phyloP scores from a whole-genome alignment of 83 land plant genomes.

The Thuja plicata region DNA sequence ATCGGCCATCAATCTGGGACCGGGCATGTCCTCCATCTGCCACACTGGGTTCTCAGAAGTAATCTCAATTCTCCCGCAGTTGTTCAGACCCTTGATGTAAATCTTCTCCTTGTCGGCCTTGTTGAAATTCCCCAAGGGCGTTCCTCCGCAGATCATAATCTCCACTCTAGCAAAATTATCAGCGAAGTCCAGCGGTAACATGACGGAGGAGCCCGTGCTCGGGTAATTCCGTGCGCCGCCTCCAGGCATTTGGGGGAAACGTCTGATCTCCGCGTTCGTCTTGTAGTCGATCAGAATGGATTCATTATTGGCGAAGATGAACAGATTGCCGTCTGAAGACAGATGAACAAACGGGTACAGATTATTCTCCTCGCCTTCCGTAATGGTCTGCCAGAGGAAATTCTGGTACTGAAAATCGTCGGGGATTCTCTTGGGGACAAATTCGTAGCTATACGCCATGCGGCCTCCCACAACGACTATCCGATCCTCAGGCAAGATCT shows the following conservation, averaged over 20 bases:
- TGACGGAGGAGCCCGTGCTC: slow-evolving; percentile 44
- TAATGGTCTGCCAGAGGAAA: slow-evolving; percentile 17
- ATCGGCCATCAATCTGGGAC: neutral
- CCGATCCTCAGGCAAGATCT: slow-evolving; percentile 42
- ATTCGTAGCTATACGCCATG: slow-evolving; percentile 30
- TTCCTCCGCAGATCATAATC: slow-evolving; percentile 54
- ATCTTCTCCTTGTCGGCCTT: slow-evolving; percentile 5
- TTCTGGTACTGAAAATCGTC: slow-evolving; percentile 22
- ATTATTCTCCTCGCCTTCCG: slow-evolving; percentile 17
- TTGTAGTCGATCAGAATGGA: slow-evolving; percentile 53
- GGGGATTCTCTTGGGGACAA: neutral
- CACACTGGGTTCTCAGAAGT: neutral
- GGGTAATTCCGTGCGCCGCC: slow-evolving; percentile 61
- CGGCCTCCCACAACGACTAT: slow-evolving; percentile 50
- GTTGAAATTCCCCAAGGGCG: slow-evolving; percentile 14
- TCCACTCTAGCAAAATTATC: slow-evolving; percentile 23
- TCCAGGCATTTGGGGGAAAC: slow-evolving; percentile 37
- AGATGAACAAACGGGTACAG: slow-evolving; percentile 38
- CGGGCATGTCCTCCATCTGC: neutral
- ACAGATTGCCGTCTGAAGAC: slow-evolving; percentile 54
- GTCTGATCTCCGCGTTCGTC: slow-evolving; percentile 26
- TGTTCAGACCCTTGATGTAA: slow-evolving; percentile 18
- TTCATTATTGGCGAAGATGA: slow-evolving; percentile 59
- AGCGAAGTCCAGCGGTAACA: slow-evolving; percentile 37
- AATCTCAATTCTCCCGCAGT: slow-evolving; percentile 36